phyloP scores from a whole-genome alignment of 148 eudicot species.

The Gaultheria prostrata region DNA sequence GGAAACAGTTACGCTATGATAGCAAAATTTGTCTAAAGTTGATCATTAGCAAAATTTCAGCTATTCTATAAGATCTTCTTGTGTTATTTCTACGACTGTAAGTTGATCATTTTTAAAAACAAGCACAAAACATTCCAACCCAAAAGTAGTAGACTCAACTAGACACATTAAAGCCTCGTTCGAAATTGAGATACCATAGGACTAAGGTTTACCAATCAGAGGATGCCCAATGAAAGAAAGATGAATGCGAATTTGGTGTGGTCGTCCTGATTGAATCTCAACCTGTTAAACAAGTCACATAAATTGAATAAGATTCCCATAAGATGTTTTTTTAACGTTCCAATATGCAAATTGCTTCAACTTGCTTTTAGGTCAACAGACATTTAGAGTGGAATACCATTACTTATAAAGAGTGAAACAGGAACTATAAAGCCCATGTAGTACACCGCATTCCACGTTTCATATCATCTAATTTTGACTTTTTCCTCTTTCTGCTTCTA shows the following conservation, averaged over 20 bases:
- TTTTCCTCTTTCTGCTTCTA: conserved; percentile 8
- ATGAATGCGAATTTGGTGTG: conserved; percentile 98
- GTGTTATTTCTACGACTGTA: neutral
- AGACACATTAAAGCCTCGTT: neutral
- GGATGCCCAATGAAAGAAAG: conserved; percentile 89
- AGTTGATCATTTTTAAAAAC: neutral
- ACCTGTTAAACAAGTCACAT: conserved; percentile 49
- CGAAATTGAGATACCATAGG: neutral
- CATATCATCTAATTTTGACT: neutral
- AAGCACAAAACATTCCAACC: neutral
- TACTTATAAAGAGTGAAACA: neutral
- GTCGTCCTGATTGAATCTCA: conserved; percentile 94
- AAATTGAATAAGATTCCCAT: neutral
- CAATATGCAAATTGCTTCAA: neutral
- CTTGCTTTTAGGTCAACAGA: neutral
- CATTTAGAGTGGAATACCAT: neutral
- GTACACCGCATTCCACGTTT: neutral
- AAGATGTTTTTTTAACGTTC: neutral
- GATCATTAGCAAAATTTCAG: neutral
- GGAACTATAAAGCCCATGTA: neutral
- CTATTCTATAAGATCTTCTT: neutral
- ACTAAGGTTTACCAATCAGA: conserved; percentile 53
- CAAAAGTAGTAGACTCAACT: neutral
- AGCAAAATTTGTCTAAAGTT: neutral
- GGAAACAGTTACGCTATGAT: neutral